Conservation (phyloP, 345 rosid genomes). For the Eucalyptus marginata region DNA sequence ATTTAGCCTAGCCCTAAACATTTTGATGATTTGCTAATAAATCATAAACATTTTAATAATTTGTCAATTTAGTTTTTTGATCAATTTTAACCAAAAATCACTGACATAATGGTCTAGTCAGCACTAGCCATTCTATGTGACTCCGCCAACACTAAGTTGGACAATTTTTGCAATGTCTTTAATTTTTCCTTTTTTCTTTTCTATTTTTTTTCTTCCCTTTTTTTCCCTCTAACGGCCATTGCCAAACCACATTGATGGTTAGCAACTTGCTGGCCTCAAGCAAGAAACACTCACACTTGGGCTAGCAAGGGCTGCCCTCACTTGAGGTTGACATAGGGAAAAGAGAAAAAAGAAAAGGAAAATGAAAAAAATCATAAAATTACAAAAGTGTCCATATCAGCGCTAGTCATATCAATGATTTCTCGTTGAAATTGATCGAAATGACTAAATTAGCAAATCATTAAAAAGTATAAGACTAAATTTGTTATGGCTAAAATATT, state of each 20-base stretch:
- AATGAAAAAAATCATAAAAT: not conserved
- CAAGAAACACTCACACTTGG: not conserved
- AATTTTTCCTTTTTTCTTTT: not conserved
- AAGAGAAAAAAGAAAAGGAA: not conserved
- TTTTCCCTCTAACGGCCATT: not conserved
- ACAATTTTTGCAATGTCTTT: not conserved
- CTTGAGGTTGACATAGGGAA: not conserved
- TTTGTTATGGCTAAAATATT: too few relatives aligned
- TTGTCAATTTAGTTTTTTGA: not conserved
- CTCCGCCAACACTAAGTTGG: rapidly evolving
- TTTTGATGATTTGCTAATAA: not conserved
- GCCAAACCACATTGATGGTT: not conserved
- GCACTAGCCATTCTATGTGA: not conserved
- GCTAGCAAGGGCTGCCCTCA: not conserved
- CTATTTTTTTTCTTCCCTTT: not conserved
- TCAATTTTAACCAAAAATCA: rapidly evolving
- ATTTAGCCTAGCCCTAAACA: too few relatives aligned
- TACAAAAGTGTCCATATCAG: not conserved
- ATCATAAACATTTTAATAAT: not conserved
- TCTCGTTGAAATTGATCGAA: rapidly evolving
- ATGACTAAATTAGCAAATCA: not conserved
- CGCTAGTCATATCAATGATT: not conserved
- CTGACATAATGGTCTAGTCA: rapidly evolving
- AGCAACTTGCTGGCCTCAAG: not conserved
- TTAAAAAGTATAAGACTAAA: not conserved